A percentile compares a stretch with the other conserved stretches of the same genome.
These are phyloP conservation scores for Aspergillus sp. DNA, from an alignment of 2,329 filamentous ascomycete genomes.

Conservation along the genomic window DNA sequence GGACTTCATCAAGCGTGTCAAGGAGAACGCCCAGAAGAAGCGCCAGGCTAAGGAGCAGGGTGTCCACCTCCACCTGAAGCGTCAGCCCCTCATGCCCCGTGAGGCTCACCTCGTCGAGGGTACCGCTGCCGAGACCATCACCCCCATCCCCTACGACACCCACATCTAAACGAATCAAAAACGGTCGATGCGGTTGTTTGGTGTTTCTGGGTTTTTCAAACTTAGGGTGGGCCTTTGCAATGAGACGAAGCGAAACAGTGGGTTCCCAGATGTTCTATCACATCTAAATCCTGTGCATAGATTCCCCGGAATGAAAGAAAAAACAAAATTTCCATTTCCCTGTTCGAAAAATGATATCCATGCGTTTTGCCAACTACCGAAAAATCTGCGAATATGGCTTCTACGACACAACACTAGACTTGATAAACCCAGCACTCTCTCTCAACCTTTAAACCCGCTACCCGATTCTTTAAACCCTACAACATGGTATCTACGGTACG, in stretches of 20 bases:
- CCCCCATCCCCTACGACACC: slow-evolving; percentile 94
- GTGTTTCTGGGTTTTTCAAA: slow-evolving; percentile 42
- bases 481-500: no score
- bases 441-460: no score
- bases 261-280: slow-evolving; percentile 43
- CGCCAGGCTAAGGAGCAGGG: slow-evolving; percentile 90
- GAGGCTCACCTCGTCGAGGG: slow-evolving; percentile 79
- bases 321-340: slow-evolving; percentile 39
- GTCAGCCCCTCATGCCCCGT: slow-evolving; percentile 78
- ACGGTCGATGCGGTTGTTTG: slow-evolving; percentile 35
- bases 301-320: slow-evolving; percentile 48
- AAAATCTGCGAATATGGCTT: no score
- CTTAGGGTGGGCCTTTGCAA: slow-evolving; percentile 39
- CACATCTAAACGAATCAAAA: slow-evolving; percentile 72
- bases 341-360: slow-evolving; percentile 9
- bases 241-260: slow-evolving; percentile 40
- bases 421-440: no score
- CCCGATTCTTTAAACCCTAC: no score
- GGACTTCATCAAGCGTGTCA: slow-evolving; percentile 94
- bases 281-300: slow-evolving; percentile 45
- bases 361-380: background rate
- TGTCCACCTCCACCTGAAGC: slow-evolving; percentile 87
- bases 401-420: no score
- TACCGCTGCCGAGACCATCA: slow-evolving; percentile 87
- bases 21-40: slow-evolving; percentile 92